These are phyloP conservation scores for Thielaviopsis populi DNA, from an alignment of 2,329 filamentous ascomycete genomes.

Conservation along the genomic window DNA sequence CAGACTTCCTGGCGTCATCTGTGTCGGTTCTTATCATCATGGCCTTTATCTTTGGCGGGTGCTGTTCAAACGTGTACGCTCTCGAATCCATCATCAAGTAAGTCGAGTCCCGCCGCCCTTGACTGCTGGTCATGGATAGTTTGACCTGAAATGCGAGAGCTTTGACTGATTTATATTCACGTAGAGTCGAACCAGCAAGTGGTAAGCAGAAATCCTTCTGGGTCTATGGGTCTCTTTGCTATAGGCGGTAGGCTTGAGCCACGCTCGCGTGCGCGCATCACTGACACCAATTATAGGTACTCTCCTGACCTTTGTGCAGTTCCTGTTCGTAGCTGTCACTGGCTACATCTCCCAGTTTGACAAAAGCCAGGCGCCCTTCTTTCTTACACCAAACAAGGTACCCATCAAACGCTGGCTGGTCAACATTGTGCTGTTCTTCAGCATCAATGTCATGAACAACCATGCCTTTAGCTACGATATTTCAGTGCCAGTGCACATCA, in stretches of 20 bases:
- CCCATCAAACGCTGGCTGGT: slow-evolving; percentile 73
- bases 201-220: slow-evolving; percentile 35
- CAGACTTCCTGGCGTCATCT: slow-evolving; percentile 19
- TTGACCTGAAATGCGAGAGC: neutral
- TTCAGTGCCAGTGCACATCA: slow-evolving; percentile 92
- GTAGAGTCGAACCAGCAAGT: slow-evolving; percentile 65
- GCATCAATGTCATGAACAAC: slow-evolving; percentile 92
- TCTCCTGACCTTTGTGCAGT: slow-evolving; percentile 79
- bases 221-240: neutral
- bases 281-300: slow-evolving; percentile 42
- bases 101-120: slow-evolving; percentile 25
- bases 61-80: slow-evolving; percentile 93
- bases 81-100: slow-evolving; percentile 90
- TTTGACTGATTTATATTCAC: neutral
- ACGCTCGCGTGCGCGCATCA: neutral
- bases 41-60: slow-evolving; percentile 79
- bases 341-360: slow-evolving; percentile 67
- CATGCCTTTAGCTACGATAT: slow-evolving; percentile 96
- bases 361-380: slow-evolving; percentile 49
- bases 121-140: neutral
- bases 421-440: slow-evolving; percentile 82
- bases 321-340: slow-evolving; percentile 64
- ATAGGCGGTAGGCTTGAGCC: neutral
- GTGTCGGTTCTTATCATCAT: slow-evolving; percentile 47
- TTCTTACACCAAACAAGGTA: slow-evolving; percentile 61